Base-by-base conservation (phyloP, 192 early-diverging fungal genomes). In the Backusella tuberculispora region DNA sequence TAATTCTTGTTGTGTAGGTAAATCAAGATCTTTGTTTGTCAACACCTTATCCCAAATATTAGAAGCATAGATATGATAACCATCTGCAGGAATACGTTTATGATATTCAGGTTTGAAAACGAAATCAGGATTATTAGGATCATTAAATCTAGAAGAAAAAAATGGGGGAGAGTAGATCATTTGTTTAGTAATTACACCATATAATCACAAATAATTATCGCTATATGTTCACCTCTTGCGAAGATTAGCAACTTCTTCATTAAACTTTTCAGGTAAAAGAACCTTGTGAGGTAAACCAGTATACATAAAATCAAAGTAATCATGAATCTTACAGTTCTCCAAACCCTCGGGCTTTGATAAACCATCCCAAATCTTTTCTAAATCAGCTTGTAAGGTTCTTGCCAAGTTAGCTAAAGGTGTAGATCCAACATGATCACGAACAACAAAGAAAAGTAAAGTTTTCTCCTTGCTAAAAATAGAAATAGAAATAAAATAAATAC, bases 1-100 rank as follows among this genome's bases (percentile, higher is more conserved):
- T 60, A 99, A 81, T 81, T 98, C 94, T 85, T 98, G 97, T 79
- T 99, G 98, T 6, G 97, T 98, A 5, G 98, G 98, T 43, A 99
- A 86, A 85, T 99, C 98, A 71, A 99, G 85, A 73, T 99, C 98
- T 72, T 93, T 92, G 84, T 97, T 98, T 81, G 91, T 89, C 71
- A 94, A 85, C 53, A 99, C 97, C 84, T 96, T 96, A 65, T 96
- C 95, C 98, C 98, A 99, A 50, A 99, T 94, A 43, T 91, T 81
- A 71, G 92, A 86, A 6, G 96, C 96, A 84, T 98, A 99, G 48
- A 93, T 84, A 40, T 94, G 90, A 80, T 99, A 94, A 48, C 98
- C 98, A 50, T 99, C 98, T 3, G 94, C 96, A 17, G 98, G 98
- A 67, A 99, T 95, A 60, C 92, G 89, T 72, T 94, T 96, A 71